Base-by-base conservation (phyloP, 148 eudicot species). In the Nyssa sinensis region DNA sequence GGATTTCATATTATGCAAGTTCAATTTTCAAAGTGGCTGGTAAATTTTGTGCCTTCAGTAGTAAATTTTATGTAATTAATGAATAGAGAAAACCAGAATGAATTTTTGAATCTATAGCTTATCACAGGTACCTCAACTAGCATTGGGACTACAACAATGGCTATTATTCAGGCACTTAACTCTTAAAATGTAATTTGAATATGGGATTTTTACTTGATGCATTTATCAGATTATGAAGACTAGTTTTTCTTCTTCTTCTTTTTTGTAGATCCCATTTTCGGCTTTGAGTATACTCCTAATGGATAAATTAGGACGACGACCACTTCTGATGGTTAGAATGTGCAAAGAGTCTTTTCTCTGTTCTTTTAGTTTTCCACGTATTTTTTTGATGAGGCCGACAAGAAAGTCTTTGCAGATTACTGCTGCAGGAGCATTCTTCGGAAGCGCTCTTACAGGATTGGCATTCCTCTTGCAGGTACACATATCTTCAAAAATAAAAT, bases 1-100 rank as follows among this genome's bases (percentile, higher is more conserved):
- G 37, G 23, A 31, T 63, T 4, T 14, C 23, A 63, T 63, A 17
- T 63, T 63, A 63, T 63, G 66, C 66, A 31, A 63, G 66, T 63
- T 63, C 66, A 63, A 31, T 63, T 63, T 30, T 63, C 17, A 23
- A 63, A 63, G 35, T 23, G 3, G 66, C 66, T 13, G 37, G 37
- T 63, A n/a, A 31, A 63, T 0, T 14, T 1, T 14, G 1, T 1
- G 28, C 13, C 41, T 64, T 32, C 8, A 49, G 19, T 13, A 1
- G 16, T 49, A 14, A 49, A n/a, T n/a, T 17, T 37, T 49, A 17
- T 49, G 3, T 17, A 14, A 13, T 11, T 13, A 49, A 49, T 17
- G 13, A 49, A 49, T 13, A 12, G 57, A 17, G 21, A 13, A 49
- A 49, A 49, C 7, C 44, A 19, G 57, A 13, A 49, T 13, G 57